Conservation (phyloP, 2,329 filamentous ascomycete species). For the Pleomassaria siparia region DNA sequence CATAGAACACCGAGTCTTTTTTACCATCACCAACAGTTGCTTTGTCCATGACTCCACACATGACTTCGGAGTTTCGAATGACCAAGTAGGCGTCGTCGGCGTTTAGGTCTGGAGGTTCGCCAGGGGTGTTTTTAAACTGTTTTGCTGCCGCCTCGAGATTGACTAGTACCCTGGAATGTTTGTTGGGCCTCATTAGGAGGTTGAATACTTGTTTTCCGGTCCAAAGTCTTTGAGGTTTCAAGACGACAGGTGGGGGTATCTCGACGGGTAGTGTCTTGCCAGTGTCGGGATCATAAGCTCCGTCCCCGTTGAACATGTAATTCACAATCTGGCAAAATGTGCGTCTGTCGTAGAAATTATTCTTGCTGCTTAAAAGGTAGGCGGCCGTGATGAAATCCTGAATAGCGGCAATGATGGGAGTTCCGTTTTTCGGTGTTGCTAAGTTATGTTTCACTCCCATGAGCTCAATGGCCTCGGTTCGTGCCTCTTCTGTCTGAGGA, state of each 20-base stretch:
- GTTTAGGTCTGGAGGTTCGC: conserved; percentile 76
- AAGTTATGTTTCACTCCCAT: conserved; percentile 99
- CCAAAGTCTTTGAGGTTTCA: conserved; percentile 87
- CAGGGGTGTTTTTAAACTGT: conserved; percentile 68
- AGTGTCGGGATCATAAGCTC: conserved; percentile 49
- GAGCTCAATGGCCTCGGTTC: conserved; percentile 89
- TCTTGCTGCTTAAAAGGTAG: conserved; percentile 87
- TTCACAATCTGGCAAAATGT: conserved; percentile 88
- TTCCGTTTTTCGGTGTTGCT: conserved; percentile 93
- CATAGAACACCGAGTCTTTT: conserved; percentile 97
- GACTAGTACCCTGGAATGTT: conserved; percentile 75
- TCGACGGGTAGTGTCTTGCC: conserved; percentile 66
- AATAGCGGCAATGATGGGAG: conserved; percentile 97
- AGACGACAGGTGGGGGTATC: conserved; percentile 79
- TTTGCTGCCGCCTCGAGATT: conserved; percentile 93
- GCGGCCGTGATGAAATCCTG: conserved; percentile 98
- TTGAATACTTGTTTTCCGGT: conserved; percentile 97
- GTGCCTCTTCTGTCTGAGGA: conserved; percentile 94
- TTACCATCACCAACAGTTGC: conserved; percentile 95
- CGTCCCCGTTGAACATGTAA: conserved; percentile 84
- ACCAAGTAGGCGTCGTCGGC: conserved; percentile 79
- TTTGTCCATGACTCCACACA: conserved; percentile 98
- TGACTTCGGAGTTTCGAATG: conserved; percentile 92
- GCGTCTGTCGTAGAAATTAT: conserved; percentile 86
- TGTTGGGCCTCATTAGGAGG: conserved; percentile 86